phyloP scores from a whole-genome alignment of 805 yeast species.

The Lachancea lanzarotensis region DNA sequence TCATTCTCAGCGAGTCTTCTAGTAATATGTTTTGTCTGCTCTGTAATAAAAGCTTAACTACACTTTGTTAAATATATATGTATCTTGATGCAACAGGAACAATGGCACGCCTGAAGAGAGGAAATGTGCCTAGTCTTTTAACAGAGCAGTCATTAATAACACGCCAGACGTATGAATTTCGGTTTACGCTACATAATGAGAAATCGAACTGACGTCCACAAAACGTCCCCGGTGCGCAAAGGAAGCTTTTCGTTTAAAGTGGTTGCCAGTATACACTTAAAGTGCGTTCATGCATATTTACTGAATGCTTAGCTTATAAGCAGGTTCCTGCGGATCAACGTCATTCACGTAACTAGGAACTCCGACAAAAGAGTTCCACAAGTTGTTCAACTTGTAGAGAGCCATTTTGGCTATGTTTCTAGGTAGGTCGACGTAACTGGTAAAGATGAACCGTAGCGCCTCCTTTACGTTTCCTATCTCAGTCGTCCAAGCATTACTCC shows the following conservation, averaged over 20 bases:
- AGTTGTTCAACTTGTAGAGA: constrained; percentile 43
- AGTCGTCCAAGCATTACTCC: constrained; percentile 40
- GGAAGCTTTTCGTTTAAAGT: not conserved
- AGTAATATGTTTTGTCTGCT: too few relatives aligned
- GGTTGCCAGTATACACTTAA: not conserved
- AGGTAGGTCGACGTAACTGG: constrained; percentile 68
- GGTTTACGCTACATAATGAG: too few relatives aligned
- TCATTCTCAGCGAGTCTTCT: too few relatives aligned
- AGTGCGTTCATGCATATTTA: constrained; percentile 1
- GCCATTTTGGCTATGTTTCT: constrained; percentile 45
- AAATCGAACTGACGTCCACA: too few relatives aligned
- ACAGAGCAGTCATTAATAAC: too few relatives aligned
- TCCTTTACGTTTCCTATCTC: constrained; percentile 48
- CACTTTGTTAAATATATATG: too few relatives aligned
- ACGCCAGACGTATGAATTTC: too few relatives aligned
- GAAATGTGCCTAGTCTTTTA: too few relatives aligned
- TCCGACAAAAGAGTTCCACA: constrained; percentile 80
- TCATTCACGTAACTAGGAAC: constrained; percentile 30
- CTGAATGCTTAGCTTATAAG: constrained; percentile 19
- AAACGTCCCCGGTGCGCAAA: not conserved
- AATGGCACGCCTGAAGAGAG: too few relatives aligned
- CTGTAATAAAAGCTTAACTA: too few relatives aligned
- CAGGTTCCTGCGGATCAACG: constrained; percentile 17
- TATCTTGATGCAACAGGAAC: too few relatives aligned
- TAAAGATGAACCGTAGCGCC: constrained; percentile 58